phyloP scores from a whole-genome alignment of 495 filamentous ascomycete genomes.

The Penicillium diatomitis region DNA sequence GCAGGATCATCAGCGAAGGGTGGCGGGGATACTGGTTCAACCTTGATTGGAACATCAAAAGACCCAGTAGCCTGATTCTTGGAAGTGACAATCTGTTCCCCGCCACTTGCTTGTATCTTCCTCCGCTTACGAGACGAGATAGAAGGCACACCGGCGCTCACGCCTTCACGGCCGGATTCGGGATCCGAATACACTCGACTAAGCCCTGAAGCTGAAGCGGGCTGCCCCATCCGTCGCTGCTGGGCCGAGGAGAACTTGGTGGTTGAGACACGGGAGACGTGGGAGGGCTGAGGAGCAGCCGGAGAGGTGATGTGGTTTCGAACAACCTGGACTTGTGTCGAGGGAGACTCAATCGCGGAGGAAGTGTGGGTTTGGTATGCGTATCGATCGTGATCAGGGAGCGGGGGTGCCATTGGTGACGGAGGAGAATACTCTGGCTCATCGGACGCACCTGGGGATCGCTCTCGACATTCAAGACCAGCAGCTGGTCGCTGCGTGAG shows the following conservation, averaged over 20 bases:
- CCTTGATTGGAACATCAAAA: slow-evolving; percentile 63
- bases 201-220: slow-evolving; percentile 14
- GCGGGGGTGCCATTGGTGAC: slow-evolving; percentile 30
- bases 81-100: slow-evolving; percentile 19
- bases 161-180: slow-evolving; percentile 27
- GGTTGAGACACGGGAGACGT: slow-evolving; percentile 66
- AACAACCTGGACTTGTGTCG: slow-evolving; percentile 38
- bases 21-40: slow-evolving; percentile 78
- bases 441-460: slow-evolving; percentile 24
- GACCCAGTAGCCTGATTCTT: slow-evolving; percentile 23
- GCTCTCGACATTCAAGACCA: slow-evolving; percentile 13
- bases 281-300: slow-evolving; percentile 70
- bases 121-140: slow-evolving; percentile 41
- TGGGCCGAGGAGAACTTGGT: slow-evolving; percentile 47
- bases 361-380: slow-evolving; percentile 11
- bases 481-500: slow-evolving; percentile 11
- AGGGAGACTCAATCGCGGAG: slow-evolving; percentile 18
- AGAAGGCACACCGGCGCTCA: slow-evolving; percentile 23
- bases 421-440: slow-evolving; percentile 45
- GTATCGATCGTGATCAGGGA: slow-evolving; percentile 14
- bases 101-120: slow-evolving; percentile 28
- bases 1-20: slow-evolving; percentile 50
- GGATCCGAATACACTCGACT: slow-evolving; percentile 17
- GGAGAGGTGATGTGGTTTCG: slow-evolving; percentile 60
- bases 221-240: slow-evolving; percentile 16